These are phyloP conservation scores for Chaetoceros muelleri DNA, from an alignment of 108 stramenopile genomes.

Conservation along the genomic window DNA sequence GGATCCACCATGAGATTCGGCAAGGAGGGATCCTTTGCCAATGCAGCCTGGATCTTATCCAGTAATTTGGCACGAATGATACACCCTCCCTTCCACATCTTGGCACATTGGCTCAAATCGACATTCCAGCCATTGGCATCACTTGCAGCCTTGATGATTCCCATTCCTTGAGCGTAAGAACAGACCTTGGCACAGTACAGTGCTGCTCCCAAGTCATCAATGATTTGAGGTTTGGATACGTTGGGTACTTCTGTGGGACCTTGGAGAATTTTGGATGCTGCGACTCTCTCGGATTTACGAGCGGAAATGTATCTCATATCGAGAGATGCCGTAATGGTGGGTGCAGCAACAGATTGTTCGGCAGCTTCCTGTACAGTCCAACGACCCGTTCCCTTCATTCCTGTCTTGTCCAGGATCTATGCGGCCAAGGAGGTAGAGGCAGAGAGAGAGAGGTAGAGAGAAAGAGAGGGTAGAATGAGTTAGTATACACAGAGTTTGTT, in stretches of 20 bases:
- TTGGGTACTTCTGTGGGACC: conserved; percentile 71
- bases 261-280: conserved; percentile 64
- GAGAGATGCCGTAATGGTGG: conserved; percentile 92
- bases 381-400: conserved; percentile 98
- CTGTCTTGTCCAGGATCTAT: conserved; percentile 93
- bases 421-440: background rate
- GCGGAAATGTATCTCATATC: conserved; percentile 88
- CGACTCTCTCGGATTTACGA: conserved; percentile 87
- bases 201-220: conserved; percentile 86
- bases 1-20: conserved; percentile 92
- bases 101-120: conserved; percentile 85
- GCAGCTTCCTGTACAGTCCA: conserved; percentile 99
- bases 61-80: conserved; percentile 94
- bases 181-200: conserved; percentile 94
- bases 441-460: no score
- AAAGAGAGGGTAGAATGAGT: background rate
- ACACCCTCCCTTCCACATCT: conserved; percentile 99
- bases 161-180: conserved; percentile 96
- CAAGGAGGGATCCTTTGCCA: conserved; percentile 49
- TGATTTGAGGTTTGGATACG: conserved; percentile 81
- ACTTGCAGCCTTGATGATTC: conserved; percentile 83
- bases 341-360: conserved; percentile 90
- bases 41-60: conserved; percentile 88
- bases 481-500: background rate
- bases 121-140: conserved; percentile 86